These are phyloP conservation scores for Botrytis sinoallii DNA, from an alignment of 2,329 filamentous ascomycete genomes.

Conservation along the genomic window DNA sequence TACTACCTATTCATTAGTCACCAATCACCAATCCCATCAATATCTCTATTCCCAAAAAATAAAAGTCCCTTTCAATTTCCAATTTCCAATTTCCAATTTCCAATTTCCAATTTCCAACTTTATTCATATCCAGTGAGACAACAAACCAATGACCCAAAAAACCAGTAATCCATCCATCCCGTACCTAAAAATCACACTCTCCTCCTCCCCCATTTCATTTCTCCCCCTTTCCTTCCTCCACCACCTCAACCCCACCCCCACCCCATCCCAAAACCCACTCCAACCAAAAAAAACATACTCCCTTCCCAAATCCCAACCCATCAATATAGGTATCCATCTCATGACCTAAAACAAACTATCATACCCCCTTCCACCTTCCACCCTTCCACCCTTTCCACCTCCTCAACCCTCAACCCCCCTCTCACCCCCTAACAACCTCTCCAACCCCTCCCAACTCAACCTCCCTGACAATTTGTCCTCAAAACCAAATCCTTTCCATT, in stretches of 20 bases:
- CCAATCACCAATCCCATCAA: background rate
- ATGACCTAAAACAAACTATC: background rate
- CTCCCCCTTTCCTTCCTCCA: too few relatives aligned
- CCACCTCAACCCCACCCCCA: too few relatives aligned
- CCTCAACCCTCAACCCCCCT: background rate
- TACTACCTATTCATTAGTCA: too few relatives aligned
- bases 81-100: background rate
- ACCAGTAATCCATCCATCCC: background rate
- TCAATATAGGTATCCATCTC: background rate
- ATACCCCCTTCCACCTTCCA: background rate
- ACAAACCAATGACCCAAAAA: background rate
- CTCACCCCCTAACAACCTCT: background rate
- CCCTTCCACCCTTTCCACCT: background rate
- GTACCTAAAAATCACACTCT: background rate
- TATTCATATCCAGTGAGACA: background rate
- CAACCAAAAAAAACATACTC: background rate
- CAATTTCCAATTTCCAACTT: background rate
- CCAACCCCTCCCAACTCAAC: background rate
- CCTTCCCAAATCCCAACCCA: background rate
- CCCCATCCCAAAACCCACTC: background rate
- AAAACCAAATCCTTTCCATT: conserved; percentile 31
- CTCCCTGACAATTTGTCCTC: conserved; percentile 5
- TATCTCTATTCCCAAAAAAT: accelerated
- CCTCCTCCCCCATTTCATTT: too few relatives aligned
- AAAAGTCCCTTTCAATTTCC: background rate